Percentiles rank a stretch among this genome's conserved stretches.
phyloP scores from a whole-genome alignment of 805 yeast genomes.

The Barnettozyma vustinii region DNA sequence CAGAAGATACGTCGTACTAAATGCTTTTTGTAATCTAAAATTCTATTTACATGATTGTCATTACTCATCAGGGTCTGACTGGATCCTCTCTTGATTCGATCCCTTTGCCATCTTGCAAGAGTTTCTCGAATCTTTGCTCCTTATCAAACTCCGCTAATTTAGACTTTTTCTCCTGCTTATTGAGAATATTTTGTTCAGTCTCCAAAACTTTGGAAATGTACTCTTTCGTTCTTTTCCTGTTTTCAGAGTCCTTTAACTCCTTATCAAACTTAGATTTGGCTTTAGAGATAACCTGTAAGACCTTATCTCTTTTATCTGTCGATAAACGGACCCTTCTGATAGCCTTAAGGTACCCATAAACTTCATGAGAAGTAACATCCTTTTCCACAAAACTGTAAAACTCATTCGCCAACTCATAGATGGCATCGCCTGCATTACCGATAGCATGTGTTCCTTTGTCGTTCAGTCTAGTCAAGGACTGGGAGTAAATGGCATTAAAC shows the following conservation, averaged over 20 bases:
- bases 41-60: background rate
- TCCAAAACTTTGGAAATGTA: constrained; percentile 11
- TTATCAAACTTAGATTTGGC: constrained; percentile 11
- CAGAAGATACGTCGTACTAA: too few species aligned
- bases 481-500: constrained; percentile 18
- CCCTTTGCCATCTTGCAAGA: constrained; percentile 4
- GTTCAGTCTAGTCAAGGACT: constrained; percentile 16
- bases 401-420: constrained; percentile 16
- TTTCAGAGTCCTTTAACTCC: constrained; percentile 7
- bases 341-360: constrained; percentile 20
- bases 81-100: background rate
- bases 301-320: constrained; percentile 13
- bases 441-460: constrained; percentile 18
- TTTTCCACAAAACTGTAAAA: constrained; percentile 9
- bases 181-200: constrained; percentile 9
- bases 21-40: too few species aligned
- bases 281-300: constrained; percentile 10
- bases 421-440: constrained; percentile 14
- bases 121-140: constrained; percentile 1
- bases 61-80: background rate
- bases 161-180: constrained; percentile 17
- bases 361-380: constrained; percentile 14
- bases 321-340: constrained; percentile 21
- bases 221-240: constrained; percentile 4
- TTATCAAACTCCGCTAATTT: constrained; percentile 8